Evolutionary conservation across 345 rosid species (phyloP), one percentile per base, ranked within the genome.

Genomic region (Physaria fendleri): DNA sequence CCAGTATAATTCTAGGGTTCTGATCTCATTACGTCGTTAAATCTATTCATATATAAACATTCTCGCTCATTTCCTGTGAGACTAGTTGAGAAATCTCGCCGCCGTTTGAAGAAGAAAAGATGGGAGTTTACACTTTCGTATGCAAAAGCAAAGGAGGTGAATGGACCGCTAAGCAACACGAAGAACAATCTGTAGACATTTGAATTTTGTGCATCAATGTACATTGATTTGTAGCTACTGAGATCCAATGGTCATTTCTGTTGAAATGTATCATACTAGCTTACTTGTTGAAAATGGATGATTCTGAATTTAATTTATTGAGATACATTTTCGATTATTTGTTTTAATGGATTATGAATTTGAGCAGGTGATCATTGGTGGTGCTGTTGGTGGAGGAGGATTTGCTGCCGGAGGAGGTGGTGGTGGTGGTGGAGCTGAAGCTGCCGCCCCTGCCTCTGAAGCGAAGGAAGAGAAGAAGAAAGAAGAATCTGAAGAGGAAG

Each of bases 81-180:
- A 10, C 55, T 4, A 48, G 32, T 22, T 25, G 57, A 48, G 33
- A 22, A 45, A 50, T 43, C 41, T 29, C 54, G 76, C 60, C 69
- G 62, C 44, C 65, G 66, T 18, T 12, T 21, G 42, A 33, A 55
- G 25, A 42, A 42, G 14, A 21, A 27, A 68, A 69, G 56, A 82
- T 82, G 88, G 88, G 88, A 76, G n/a, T n/a, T n/a, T n/a, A n/a
- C n/a, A n/a, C n/a, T n/a, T n/a, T n/a, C n/a, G n/a, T n/a, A n/a
- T n/a, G n/a, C n/a, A n/a, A n/a, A n/a, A n/a, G n/a, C n/a, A n/a
- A n/a, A n/a, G 80, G 82, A 58, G 75, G 72, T 16, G 70, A 66
- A 15, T 85, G 88, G 88, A 47, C 55, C 56, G 93, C 56, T 2
- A 88, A 85, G 84, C 90, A 86, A 73, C 28, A 76, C 39, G 72